Percentiles rank a stretch among this genome's conserved stretches.
phyloP scores from a whole-genome alignment of 805 yeast genomes.

The Yamadazyma insecticola region DNA sequence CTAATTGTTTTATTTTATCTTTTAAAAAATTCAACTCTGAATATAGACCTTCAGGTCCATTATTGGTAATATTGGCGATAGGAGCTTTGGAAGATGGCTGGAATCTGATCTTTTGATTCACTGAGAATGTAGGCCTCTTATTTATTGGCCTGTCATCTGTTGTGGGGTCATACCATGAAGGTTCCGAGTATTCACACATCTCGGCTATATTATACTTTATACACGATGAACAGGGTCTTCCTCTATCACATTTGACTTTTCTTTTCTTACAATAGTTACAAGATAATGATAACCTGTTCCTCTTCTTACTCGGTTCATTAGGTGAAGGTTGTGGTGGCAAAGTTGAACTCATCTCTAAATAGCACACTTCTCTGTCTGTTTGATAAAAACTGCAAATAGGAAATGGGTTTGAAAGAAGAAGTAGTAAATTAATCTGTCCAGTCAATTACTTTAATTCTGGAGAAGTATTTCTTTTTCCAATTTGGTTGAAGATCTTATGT shows the following conservation, averaged over 20 bases:
- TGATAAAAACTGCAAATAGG: too few relatives aligned
- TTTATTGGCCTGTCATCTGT: background rate
- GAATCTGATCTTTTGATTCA: background rate
- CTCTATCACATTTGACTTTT: slow-evolving; percentile 41
- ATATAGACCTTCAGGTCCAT: background rate
- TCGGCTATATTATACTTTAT: slow-evolving; percentile 35
- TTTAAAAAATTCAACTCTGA: slow-evolving; percentile 31
- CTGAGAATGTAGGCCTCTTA: background rate
- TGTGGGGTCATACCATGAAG: background rate
- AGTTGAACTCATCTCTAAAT: too few relatives aligned
- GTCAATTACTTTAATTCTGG: too few relatives aligned
- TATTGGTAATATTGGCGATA: too few relatives aligned
- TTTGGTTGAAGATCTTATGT: too few relatives aligned
- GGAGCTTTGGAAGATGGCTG: too few relatives aligned
- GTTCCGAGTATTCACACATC: slow-evolving; percentile 28
- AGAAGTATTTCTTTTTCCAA: too few relatives aligned
- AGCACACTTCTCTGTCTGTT: background rate
- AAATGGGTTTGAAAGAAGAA: too few relatives aligned
- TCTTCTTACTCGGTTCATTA: slow-evolving; percentile 10
- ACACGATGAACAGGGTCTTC: slow-evolving; percentile 39
- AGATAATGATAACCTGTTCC: slow-evolving; percentile 38
- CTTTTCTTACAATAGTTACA: slow-evolving; percentile 38
- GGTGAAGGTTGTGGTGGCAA: slow-evolving; percentile 1
- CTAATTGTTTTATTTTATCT: slow-evolving; percentile 40
- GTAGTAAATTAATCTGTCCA: too few relatives aligned